Percentiles rank a stretch among this genome's conserved stretches.
Evolutionary conservation across 805 yeast species (phyloP).

Genomic region (Wickerhamia fluorescens): DNA sequence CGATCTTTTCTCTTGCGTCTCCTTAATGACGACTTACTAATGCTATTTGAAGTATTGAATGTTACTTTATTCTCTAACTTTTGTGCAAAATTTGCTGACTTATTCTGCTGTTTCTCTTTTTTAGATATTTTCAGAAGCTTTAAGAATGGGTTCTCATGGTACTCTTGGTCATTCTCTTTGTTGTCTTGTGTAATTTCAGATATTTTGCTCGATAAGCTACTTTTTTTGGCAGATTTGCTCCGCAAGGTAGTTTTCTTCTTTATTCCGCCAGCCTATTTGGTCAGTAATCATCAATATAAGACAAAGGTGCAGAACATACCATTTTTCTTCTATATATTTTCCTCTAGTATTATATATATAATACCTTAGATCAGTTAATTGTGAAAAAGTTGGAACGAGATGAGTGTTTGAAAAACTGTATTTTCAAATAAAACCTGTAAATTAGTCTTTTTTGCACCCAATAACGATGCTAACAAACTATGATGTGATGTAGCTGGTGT

Average conservation of each 20-base stretch:
- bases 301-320: no score
- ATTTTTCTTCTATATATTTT: background rate
- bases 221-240: slow-evolving; percentile 20
- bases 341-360: no score
- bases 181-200: slow-evolving; percentile 18
- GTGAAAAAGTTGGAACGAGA: no score
- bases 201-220: slow-evolving; percentile 19
- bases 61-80: slow-evolving; percentile 20
- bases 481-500: no score
- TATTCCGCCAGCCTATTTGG: slow-evolving; percentile 11
- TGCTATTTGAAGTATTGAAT: slow-evolving; percentile 33
- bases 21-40: slow-evolving; percentile 61
- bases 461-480: no score
- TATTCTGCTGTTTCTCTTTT: slow-evolving; percentile 42
- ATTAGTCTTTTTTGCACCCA: no score
- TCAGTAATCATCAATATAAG: background rate
- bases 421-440: no score
- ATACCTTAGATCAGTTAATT: no score
- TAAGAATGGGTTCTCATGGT: slow-evolving; percentile 40
- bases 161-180: slow-evolving; percentile 4
- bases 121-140: slow-evolving; percentile 48
- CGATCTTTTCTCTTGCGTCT: slow-evolving; percentile 54
- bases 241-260: slow-evolving; percentile 32
- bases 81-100: slow-evolving; percentile 30
- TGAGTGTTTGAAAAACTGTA: no score